These are phyloP conservation scores for Kazachstania bromeliacearum DNA, from an alignment of 805 yeast species.

Conservation along the genomic window DNA sequence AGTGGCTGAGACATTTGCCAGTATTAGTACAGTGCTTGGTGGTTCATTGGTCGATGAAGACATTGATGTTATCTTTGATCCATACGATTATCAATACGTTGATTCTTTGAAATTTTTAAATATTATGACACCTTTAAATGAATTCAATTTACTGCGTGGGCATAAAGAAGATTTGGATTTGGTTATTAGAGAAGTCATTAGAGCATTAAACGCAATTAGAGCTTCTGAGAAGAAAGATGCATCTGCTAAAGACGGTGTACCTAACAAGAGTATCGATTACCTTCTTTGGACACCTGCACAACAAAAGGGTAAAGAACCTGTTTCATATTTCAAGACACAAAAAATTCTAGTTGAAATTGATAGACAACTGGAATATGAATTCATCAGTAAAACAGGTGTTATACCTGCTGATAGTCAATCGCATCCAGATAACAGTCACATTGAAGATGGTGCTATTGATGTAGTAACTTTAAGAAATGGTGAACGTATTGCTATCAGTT, in stretches of 20 bases:
- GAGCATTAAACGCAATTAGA: slow-evolving; percentile 24
- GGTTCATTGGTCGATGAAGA: slow-evolving; percentile 29
- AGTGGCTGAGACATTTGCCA: slow-evolving; percentile 31
- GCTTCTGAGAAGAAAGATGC: slow-evolving; percentile 17
- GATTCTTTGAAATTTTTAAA: slow-evolving; percentile 29
- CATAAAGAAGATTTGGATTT: slow-evolving; percentile 31
- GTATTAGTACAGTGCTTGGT: slow-evolving; percentile 30
- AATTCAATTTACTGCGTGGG: slow-evolving; percentile 29
- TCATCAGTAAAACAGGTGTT: slow-evolving; percentile 29
- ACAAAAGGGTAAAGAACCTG: slow-evolving; percentile 8
- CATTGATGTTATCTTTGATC: slow-evolving; percentile 27
- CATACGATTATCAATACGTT: slow-evolving; percentile 28
- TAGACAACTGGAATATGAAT: slow-evolving; percentile 27
- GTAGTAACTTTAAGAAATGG: slow-evolving; percentile 21
- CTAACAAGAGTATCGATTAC: slow-evolving; percentile 23
- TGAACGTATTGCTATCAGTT: slow-evolving; percentile 27
- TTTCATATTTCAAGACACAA: slow-evolving; percentile 27
- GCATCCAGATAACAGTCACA: slow-evolving; percentile 27
- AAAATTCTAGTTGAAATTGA: slow-evolving; percentile 29
- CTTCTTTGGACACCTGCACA: slow-evolving; percentile 22
- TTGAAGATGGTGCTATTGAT: slow-evolving; percentile 29
- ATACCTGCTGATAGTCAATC: slow-evolving; percentile 27
- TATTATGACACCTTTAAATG: slow-evolving; percentile 30
- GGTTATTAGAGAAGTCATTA: slow-evolving; percentile 29
- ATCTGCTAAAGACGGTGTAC: slow-evolving; percentile 14